Conservation (phyloP, 441 rosid species). For the Sinapis alba region DNA sequence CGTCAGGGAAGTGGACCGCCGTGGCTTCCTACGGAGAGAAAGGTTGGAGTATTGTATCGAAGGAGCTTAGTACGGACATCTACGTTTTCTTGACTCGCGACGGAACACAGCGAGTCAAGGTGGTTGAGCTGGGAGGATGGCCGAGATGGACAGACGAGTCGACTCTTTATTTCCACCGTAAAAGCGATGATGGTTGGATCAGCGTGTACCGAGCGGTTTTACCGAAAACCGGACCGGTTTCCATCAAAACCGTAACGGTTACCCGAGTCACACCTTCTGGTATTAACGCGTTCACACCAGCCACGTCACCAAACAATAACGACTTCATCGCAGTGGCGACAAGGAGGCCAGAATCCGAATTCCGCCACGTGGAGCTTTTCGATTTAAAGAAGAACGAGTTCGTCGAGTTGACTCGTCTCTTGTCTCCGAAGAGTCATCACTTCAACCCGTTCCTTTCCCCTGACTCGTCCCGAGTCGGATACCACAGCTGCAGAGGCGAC, state of each 20-base stretch:
- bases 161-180: conserved; percentile 71
- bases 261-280: conserved; percentile 81
- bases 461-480: conserved; percentile 72
- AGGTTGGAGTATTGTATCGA: conserved; percentile 58
- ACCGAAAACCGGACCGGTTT: conserved; percentile 47
- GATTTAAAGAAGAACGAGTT: conserved; percentile 62
- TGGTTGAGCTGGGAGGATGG: conserved; percentile 83
- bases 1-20: conserved; percentile 73
- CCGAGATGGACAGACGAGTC: conserved; percentile 84
- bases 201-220: conserved; percentile 67
- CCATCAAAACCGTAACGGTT: conserved; percentile 48
- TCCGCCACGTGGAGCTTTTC: conserved; percentile 76
- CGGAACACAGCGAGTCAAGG: conserved; percentile 69
- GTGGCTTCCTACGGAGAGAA: conserved; percentile 81
- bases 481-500: conserved; percentile 78
- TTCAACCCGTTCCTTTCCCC: conserved; percentile 83
- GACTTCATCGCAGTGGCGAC: conserved; percentile 69
- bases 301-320: conserved; percentile 74
- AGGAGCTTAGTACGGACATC: conserved; percentile 63
- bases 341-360: conserved; percentile 55
- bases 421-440: conserved; percentile 72
- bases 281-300: conserved; percentile 91
- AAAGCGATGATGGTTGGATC: conserved; percentile 69
- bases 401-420: conserved; percentile 64
- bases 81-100: conserved; percentile 70